phyloP scores from a whole-genome alignment of 1,284 basidiomycete genomes.

The Agaricales sp. region DNA sequence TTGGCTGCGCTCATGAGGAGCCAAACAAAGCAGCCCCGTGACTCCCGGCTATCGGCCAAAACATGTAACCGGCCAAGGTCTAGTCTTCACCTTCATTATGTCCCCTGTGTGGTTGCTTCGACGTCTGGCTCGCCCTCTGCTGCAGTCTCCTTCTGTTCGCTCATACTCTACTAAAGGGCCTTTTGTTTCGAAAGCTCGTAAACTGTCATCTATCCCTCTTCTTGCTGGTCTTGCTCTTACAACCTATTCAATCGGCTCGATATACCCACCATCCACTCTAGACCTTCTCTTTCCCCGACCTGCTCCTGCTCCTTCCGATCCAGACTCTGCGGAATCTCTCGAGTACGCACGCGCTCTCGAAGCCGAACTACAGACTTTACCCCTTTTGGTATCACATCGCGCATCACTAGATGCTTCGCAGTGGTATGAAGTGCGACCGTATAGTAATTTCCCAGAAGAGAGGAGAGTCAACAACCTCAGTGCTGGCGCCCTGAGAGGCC shows the following conservation, averaged over 20 bases:
- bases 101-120: background rate
- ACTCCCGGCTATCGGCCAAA: too few species aligned
- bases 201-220: background rate
- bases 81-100: background rate
- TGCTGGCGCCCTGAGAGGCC: constrained; percentile 76
- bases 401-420: constrained; percentile 34
- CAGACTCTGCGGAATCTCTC: constrained; percentile 51
- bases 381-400: constrained; percentile 46
- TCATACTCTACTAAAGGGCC: background rate
- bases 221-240: constrained; percentile 15
- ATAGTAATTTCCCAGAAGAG: constrained; percentile 58
- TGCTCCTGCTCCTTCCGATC: constrained; percentile 46
- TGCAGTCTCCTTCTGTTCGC: background rate
- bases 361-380: constrained; percentile 53
- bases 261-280: constrained; percentile 27
- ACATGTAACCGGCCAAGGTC: too few species aligned
- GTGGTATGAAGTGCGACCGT: constrained; percentile 78
- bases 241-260: constrained; percentile 27
- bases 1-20: too few species aligned
- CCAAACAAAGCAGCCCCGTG: too few species aligned
- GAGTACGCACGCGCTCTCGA: constrained; percentile 59
- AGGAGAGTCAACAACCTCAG: constrained; percentile 73
- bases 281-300: constrained; percentile 60
- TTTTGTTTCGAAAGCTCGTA: background rate
- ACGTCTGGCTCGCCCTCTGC: background rate